Conservation (phyloP, 495 filamentous ascomycete species). For the Xylaria curta region DNA sequence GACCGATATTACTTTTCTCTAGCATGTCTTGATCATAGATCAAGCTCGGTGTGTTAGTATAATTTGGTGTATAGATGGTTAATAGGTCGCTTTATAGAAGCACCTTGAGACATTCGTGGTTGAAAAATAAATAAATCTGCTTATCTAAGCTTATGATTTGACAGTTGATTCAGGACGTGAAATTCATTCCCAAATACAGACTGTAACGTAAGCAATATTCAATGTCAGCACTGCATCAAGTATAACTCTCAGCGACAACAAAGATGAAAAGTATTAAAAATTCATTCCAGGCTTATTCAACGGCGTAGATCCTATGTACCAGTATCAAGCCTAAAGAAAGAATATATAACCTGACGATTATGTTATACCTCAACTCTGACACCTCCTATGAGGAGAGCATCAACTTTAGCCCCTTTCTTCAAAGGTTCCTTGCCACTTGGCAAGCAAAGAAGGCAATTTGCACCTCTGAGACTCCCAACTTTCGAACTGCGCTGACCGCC, state of each 20-base stretch:
- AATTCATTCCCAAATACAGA: too few species aligned
- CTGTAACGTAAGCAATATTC: too few species aligned
- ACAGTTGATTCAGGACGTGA: background rate
- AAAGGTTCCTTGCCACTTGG: conserved; percentile 56
- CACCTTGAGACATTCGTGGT: background rate
- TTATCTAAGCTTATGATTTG: background rate
- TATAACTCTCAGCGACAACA: too few species aligned
- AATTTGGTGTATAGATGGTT: background rate
- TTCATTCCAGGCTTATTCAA: background rate
- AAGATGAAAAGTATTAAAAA: background rate
- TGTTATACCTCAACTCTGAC: conserved; percentile 40
- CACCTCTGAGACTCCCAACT: conserved; percentile 84
- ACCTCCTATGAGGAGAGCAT: conserved; percentile 52
- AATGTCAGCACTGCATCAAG: too few species aligned
- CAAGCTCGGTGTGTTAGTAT: background rate
- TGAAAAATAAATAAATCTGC: background rate
- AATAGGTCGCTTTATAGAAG: background rate
- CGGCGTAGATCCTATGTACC: background rate
- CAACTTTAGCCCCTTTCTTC: conserved; percentile 50
- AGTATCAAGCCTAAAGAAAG: background rate
- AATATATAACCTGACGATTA: background rate
- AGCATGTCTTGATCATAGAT: background rate
- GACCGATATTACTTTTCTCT: background rate
- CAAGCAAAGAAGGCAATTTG: conserved; percentile 85
- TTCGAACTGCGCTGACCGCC: conserved; percentile 88